Evolutionary conservation across 208 protist genomes (phyloP).

Genomic region (Leptomonas seymouri): DNA sequence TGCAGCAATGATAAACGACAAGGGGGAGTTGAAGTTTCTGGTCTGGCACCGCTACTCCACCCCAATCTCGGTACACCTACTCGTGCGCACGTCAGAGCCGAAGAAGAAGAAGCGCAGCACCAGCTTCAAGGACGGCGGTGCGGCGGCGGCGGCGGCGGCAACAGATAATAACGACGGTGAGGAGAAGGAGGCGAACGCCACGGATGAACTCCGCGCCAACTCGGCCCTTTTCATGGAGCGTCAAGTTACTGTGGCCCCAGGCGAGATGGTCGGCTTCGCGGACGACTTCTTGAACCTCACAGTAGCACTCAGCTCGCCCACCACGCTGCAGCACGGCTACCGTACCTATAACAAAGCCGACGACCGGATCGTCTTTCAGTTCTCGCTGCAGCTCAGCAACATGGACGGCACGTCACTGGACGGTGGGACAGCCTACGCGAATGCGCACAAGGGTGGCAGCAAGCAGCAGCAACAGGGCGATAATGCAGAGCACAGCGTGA

Average conservation of each 20-base stretch:
- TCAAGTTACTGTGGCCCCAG: conserved; percentile 48
- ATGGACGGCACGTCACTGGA: conserved; percentile 39
- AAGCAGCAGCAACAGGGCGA: conserved; percentile 28
- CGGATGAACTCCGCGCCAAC: conserved; percentile 31
- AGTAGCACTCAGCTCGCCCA: conserved; percentile 50
- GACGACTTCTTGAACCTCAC: conserved; percentile 52
- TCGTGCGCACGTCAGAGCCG: conserved; percentile 68
- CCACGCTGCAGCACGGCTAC: conserved; percentile 55
- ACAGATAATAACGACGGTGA: conserved; percentile 16
- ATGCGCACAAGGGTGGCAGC: background rate
- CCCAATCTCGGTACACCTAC: conserved; percentile 44
- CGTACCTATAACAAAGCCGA: conserved; percentile 72
- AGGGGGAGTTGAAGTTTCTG: conserved; percentile 48
- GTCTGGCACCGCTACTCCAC: conserved; percentile 71
- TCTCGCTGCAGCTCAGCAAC: conserved; percentile 48
- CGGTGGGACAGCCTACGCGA: conserved; percentile 7
- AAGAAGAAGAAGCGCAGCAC: conserved; percentile 74
- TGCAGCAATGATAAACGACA: conserved; percentile 45
- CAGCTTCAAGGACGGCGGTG: conserved; percentile 7
- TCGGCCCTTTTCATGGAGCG: conserved; percentile 65
- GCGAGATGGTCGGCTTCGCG: conserved; percentile 65
- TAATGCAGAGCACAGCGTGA: conserved; percentile 21
- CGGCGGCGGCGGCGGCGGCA: background rate
- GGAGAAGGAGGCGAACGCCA: conserved; percentile 14
- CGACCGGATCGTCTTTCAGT: conserved; percentile 78